A percentile compares a stretch with the other conserved stretches of the same genome.
These are phyloP conservation scores for Myxozyma neotropica DNA, from an alignment of 805 yeast genomes.

Conservation along the genomic window DNA sequence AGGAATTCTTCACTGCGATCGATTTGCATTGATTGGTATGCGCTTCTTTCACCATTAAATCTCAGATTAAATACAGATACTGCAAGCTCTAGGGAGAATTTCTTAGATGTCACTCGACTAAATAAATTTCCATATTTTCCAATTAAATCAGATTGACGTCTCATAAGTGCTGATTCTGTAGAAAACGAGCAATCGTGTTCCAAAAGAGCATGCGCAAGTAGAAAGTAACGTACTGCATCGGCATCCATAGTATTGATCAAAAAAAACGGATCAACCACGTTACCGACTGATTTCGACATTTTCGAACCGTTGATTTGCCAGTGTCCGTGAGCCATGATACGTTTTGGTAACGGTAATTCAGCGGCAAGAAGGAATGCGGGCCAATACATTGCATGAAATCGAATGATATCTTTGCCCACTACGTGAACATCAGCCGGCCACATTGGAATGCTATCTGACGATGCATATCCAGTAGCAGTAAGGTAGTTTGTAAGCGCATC, in stretches of 20 bases:
- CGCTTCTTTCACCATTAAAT: not conserved
- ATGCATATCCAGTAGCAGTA: conserved; percentile 68
- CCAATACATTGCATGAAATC: conserved; percentile 93
- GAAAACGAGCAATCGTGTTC: conserved; percentile 80
- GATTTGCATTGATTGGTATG: not conserved
- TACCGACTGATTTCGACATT: conserved; percentile 92
- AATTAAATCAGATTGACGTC: conserved; percentile 56
- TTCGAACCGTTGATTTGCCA: conserved; percentile 89
- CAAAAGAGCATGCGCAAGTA: conserved; percentile 74
- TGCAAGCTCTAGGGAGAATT: conserved; percentile 50
- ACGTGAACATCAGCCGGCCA: conserved; percentile 77
- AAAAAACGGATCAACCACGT: conserved; percentile 88
- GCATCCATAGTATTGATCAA: conserved; percentile 66
- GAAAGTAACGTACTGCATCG: conserved; percentile 63
- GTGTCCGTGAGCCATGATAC: conserved; percentile 87
- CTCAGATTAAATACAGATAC: conserved; percentile 1
- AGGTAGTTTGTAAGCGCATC: conserved; percentile 89
- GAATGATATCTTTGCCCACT: conserved; percentile 86
- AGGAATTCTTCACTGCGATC: conserved; percentile 6
- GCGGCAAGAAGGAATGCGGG: conserved; percentile 90
- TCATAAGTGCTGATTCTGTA: conserved; percentile 55
- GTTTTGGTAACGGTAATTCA: conserved; percentile 65
- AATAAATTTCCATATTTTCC: conserved; percentile 83
- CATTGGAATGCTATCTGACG: conserved; percentile 35
- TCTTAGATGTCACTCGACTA: conserved; percentile 70